Base-by-base conservation (phyloP, 2,329 filamentous ascomycete genomes). In the Colletotrichum sp. region DNA sequence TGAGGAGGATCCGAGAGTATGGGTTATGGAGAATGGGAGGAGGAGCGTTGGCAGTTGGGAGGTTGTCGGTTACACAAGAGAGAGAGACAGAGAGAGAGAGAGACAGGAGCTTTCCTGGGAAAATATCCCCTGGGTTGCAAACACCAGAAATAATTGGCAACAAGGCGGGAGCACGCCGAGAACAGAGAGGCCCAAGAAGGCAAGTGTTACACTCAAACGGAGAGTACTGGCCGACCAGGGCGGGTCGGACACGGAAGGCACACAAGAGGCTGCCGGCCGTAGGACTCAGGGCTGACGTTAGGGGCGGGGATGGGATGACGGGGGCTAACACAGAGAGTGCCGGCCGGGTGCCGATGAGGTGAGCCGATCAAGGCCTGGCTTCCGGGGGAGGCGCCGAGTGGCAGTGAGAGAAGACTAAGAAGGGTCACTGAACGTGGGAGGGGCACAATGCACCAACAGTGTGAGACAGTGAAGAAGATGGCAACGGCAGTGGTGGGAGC, bases 221-320 rank as follows among this genome's bases (percentile, higher is more conserved):
- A 48, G 64, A 32, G 48, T 28, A 16, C 62, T 34, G 71, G 48
- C 27, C 12, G 67, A 58, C 52, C 62, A 15, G 52, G 25, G 27
- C 64, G 64, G 66, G 65, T 67, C 58, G 48, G 34, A 55, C 48
- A 32, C 55, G 52, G 72, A 71, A 28, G 28, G 52, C 67, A 62
- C 27, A 25, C n/a, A 25, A 32, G 36, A 48, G 55, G 34, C 28
- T 55, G 52, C 52, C 72, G 68, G 73, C 73, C 36, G 58, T 52
- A 13, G 43, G 15, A 58, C 32, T 65, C 73, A 64, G 73, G 61
- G 62, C 69, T 75, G 55, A 67, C 39, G 72, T 72, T 67, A 52
- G 32, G 65, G 39, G 48, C 39, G 70, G 64, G 70, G 64, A 48
- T 60, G 36, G 69, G 39, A 75, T 18, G 55, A 43, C 36, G 61